Evolutionary conservation across 495 filamentous ascomycete genomes (phyloP).

Genomic region (Daldinia concentrica): DNA sequence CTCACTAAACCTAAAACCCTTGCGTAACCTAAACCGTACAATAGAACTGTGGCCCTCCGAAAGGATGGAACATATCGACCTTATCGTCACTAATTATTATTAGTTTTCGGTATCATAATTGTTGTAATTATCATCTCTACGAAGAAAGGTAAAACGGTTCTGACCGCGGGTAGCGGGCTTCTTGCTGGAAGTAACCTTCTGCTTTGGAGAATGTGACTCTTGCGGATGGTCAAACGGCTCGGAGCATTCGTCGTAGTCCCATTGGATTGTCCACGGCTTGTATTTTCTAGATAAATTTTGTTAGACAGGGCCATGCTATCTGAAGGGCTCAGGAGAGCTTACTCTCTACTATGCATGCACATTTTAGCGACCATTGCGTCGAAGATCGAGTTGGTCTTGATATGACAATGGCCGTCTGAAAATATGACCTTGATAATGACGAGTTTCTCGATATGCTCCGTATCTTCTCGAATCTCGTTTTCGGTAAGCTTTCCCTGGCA

Average conservation of each 20-base stretch:
- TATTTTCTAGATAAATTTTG: slow-evolving; percentile 60
- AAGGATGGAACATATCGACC: neutral
- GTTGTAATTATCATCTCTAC: neutral
- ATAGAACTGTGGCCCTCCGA: neutral
- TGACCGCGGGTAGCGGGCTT: neutral
- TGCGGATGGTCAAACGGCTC: neutral
- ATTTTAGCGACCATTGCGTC: slow-evolving; percentile 77
- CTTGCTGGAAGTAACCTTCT: neutral
- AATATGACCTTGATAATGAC: slow-evolving; percentile 74
- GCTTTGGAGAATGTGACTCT: neutral
- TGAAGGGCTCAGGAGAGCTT: slow-evolving; percentile 22
- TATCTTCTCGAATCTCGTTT: slow-evolving; percentile 70
- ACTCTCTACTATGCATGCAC: slow-evolving; percentile 79
- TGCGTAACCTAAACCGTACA: neutral
- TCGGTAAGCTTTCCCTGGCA: slow-evolving; percentile 69
- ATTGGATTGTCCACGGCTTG: slow-evolving; percentile 76
- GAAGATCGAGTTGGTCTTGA: slow-evolving; percentile 81
- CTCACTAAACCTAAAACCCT: neutral
- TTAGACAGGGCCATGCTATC: slow-evolving; percentile 1
- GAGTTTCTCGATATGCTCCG: slow-evolving; percentile 85
- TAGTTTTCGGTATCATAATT: neutral
- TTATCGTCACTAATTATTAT: neutral
- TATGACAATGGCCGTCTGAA: slow-evolving; percentile 63
- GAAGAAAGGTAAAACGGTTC: neutral
- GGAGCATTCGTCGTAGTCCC: slow-evolving; percentile 75